A percentile compares a stretch with the other conserved stretches of the same genome.
phyloP scores from a whole-genome alignment of 1,284 basidiomycete genomes.

The Phellopilus nigrolimitatus region DNA sequence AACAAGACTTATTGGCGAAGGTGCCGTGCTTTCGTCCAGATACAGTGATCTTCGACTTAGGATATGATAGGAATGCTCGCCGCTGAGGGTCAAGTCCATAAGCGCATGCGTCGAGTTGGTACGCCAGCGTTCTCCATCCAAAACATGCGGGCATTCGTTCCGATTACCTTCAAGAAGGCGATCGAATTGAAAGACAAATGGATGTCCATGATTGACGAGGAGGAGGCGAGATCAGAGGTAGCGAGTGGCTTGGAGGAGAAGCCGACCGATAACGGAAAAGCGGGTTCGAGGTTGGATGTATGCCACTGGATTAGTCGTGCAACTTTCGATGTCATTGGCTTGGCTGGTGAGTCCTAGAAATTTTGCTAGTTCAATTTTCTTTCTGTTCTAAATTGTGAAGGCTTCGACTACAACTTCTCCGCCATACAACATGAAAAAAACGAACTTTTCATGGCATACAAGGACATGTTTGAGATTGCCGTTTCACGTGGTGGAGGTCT shows the following conservation, averaged over 20 bases:
- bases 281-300: slow-evolving; percentile 48
- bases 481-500: slow-evolving; percentile 49
- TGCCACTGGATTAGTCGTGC: slow-evolving; percentile 71
- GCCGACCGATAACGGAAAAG: slow-evolving; percentile 24
- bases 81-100: slow-evolving; percentile 69
- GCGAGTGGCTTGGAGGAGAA: not conserved
- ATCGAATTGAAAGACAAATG: slow-evolving; percentile 57
- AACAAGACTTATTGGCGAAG: slow-evolving; percentile 68
- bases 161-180: slow-evolving; percentile 66
- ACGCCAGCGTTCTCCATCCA: slow-evolving; percentile 75
- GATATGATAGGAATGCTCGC: slow-evolving; percentile 51
- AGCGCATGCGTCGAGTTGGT: slow-evolving; percentile 67
- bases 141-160: slow-evolving; percentile 64
- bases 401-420: slow-evolving; percentile 76
- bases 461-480: slow-evolving; percentile 73
- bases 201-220: slow-evolving; percentile 37
- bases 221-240: not conserved
- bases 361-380: not conserved
- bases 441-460: slow-evolving; percentile 71
- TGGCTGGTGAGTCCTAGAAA: slow-evolving; percentile 47
- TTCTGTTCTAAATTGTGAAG: slow-evolving; percentile 31
- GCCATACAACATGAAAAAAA: slow-evolving; percentile 72
- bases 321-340: slow-evolving; percentile 77
- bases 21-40: slow-evolving; percentile 9
- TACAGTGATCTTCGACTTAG: not conserved